Base-by-base conservation (phyloP, 169 alveolate genomes). In the Eimeria praecox region DNA sequence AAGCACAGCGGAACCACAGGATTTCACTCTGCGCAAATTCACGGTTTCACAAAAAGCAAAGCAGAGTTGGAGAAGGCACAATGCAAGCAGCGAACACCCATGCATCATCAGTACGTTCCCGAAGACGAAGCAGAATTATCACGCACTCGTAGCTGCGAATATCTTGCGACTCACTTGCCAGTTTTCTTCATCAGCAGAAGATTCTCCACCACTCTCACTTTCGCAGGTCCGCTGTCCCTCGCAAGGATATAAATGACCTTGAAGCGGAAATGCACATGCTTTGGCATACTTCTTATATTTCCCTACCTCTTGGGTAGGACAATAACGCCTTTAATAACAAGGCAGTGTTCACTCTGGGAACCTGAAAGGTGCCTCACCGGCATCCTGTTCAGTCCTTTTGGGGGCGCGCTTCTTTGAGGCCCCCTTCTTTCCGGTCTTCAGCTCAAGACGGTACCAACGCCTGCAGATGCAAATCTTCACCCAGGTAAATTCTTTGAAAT, bases 401-500 rank as follows among this genome's bases (percentile, higher is more conserved):
- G 71, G 42, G 12, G 90, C 42, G 30, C 64, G 87, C 64, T 73
- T 90, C 78, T 52, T 33, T 14, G 75, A 12, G 80, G 40, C 30
- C 90, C 78, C 44, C 85, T 83, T 71, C 69, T 94, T 94, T 73
- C 83, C 92, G 27, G n/a, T 52, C 90, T 71, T 83, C 64, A 85
- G 80, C 38, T 77, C 86, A 35, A 94, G 94, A 44, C 54, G 87
- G 71, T 85, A 85, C 96, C 96, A 94, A 27, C 94, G 96, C 90
- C 94, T 94, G 90, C 59, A 56, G n/a, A n/a, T n/a, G n/a, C n/a
- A 38, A 59, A 52, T 22, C 1, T 1, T 10, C 5, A 42, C 2
- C 24, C 52, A 5, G 8, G 30, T 0, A 33, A 10, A 20, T 2
- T 16, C 16, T 71, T 35, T 71, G 30, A 71, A 71, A 6, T 16